Evolutionary conservation across 495 filamentous ascomycete genomes (phyloP), one percentile per base, ranked within the genome.

Genomic region (Trichoderma orchidacearum): DNA sequence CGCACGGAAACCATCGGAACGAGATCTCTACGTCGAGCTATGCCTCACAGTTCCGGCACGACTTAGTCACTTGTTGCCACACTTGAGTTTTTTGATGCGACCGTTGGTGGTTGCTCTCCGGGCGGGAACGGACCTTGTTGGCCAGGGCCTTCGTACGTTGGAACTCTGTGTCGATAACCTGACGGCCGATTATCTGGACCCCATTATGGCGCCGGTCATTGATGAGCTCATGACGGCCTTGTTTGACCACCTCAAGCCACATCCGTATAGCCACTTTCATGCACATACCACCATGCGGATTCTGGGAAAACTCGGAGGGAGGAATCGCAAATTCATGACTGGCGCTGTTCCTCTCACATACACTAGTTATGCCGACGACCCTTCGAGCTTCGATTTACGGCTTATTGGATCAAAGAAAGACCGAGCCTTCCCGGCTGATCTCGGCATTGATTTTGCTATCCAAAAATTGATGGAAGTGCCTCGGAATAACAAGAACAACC

Each of bases 271-370:
- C 62, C 94, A 99, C 63, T 94, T 95, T 66, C 90, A 96, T 66
- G 85, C 94, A 1, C 94, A 99, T 64, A 97, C 93, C 0, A 97
- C 94, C 0, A 94, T 97, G 82, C 78, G 94, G n/a, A 99, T 99
- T 54, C 78, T 99, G 3, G 94, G 94, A 11, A 99, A 99, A 68
- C 80, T 99, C 35, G 94, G 94, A 36, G 94, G 94, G 50, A 81
- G 94, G 32, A 99, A 99, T 61, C 72, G 94, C 11, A 94, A 91
- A 64, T 99, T 96, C 71, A 81, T 96, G 69, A 95, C 85, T 17
- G 86, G 90, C 53, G 86, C 92, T 8, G 85, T 89, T 1, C 79
- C 82, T 31, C 80, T 99, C 6, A 79, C 80, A 0, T 97, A 85
- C 69, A 81, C 89, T 64, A 75, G 86, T 56, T 97, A 85, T 62